phyloP scores from a whole-genome alignment of 257 asterid species.

The Lycium barbarum region DNA sequence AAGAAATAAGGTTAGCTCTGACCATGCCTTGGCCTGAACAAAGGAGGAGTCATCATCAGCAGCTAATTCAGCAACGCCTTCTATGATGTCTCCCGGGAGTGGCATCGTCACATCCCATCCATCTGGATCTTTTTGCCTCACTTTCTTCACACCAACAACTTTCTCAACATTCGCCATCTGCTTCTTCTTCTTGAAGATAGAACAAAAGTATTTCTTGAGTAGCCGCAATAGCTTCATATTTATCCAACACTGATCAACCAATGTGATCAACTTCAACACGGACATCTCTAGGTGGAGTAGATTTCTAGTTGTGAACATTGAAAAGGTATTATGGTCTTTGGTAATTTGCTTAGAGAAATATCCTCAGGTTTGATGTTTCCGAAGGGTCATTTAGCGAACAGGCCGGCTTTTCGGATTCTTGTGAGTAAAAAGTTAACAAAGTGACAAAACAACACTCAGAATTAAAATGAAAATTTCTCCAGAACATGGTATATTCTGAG shows the following conservation, averaged over 20 bases:
- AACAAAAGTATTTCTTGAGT: slow-evolving; percentile 15
- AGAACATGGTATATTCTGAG: slow-evolving; percentile 20
- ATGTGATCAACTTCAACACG: slow-evolving; percentile 8
- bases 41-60: slow-evolving; percentile 41
- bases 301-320: slow-evolving; percentile 44
- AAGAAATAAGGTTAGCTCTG: slow-evolving; percentile 43
- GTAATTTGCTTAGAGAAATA: not conserved
- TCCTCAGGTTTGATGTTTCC: slow-evolving; percentile 40
- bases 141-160: slow-evolving; percentile 51
- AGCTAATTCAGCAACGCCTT: slow-evolving; percentile 45
- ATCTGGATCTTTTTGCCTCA: slow-evolving; percentile 49
- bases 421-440: slow-evolving; percentile 1
- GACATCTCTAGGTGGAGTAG: slow-evolving; percentile 36
- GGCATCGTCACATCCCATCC: slow-evolving; percentile 64
- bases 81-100: slow-evolving; percentile 62
- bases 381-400: slow-evolving; percentile 32
- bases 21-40: slow-evolving; percentile 46
- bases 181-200: slow-evolving; percentile 1
- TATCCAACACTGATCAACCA: not conserved
- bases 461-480: not conserved
- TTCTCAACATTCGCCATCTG: slow-evolving; percentile 39
- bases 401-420: slow-evolving; percentile 30
- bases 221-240: not conserved
- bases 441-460: slow-evolving; percentile 25
- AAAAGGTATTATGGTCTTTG: slow-evolving; percentile 24